Conservation (phyloP, 495 filamentous ascomycete species). For the Penicillium bialowiezense region DNA sequence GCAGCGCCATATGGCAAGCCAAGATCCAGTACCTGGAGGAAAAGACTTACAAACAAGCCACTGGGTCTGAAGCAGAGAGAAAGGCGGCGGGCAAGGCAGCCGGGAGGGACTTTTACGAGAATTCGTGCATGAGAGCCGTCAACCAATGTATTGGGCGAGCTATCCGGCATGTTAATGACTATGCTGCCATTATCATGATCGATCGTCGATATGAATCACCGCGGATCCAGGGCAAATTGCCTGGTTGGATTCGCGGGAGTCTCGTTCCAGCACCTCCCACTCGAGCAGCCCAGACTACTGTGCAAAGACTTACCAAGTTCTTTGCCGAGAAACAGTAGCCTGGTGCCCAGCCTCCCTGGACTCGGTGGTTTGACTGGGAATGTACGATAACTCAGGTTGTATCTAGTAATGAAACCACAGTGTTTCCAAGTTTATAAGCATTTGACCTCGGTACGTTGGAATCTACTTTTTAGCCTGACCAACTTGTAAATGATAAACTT, state of each 20-base stretch:
- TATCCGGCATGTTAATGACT: conserved; percentile 83
- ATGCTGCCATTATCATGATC: conserved; percentile 83
- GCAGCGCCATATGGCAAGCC: conserved; percentile 87
- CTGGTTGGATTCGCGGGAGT: conserved; percentile 75
- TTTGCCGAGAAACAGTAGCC: conserved; percentile 28
- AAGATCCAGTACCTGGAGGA: conserved; percentile 84
- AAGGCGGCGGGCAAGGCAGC: conserved; percentile 56
- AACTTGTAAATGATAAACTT: too few species aligned
- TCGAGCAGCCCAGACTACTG: conserved; percentile 26
- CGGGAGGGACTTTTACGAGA: conserved; percentile 85
- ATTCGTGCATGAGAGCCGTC: conserved; percentile 92
- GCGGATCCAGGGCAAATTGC: conserved; percentile 74
- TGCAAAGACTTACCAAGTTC: conserved; percentile 36
- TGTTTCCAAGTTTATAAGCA: too few species aligned
- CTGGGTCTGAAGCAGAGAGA: conserved; percentile 32
- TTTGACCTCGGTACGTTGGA: too few species aligned
- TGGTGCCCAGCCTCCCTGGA: too few species aligned
- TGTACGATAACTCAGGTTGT: not conserved
- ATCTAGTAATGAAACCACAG: too few species aligned
- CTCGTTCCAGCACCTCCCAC: conserved; percentile 19
- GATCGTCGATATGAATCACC: conserved; percentile 71
- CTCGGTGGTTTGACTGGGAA: too few species aligned
- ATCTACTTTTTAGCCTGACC: too few species aligned
- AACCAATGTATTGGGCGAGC: conserved; percentile 95
- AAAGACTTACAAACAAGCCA: conserved; percentile 49